A percentile compares a stretch with the other conserved stretches of the same genome.
Conservation (phyloP, 352 stramenopile species). For the Blastocystis sp. region DNA sequence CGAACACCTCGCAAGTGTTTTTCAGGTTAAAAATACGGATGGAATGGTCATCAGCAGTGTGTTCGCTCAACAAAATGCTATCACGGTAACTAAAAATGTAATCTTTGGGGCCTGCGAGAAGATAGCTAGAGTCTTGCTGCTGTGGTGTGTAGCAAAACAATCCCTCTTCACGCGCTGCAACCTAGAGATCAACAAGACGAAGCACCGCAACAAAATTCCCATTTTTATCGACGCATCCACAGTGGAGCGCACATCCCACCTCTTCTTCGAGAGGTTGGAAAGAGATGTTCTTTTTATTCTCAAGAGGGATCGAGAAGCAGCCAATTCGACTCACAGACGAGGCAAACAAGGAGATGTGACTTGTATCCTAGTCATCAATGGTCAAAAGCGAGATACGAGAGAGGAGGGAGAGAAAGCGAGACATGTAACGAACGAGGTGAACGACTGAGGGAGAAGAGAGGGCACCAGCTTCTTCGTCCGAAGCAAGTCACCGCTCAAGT, state of each 20-base stretch:
- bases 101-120: background rate
- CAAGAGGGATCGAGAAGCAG: background rate
- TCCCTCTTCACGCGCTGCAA: background rate
- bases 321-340: background rate
- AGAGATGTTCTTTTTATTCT: background rate
- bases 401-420: background rate
- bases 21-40: conserved; percentile 20
- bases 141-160: background rate
- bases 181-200: background rate
- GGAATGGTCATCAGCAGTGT: background rate
- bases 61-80: background rate
- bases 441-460: background rate
- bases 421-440: background rate
- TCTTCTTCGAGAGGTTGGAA: background rate
- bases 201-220: background rate
- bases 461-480: conserved; percentile 17
- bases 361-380: background rate
- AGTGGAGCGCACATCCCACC: background rate
- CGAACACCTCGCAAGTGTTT: conserved; percentile 15
- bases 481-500: background rate
- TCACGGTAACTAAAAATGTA: background rate
- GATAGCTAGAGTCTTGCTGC: background rate
- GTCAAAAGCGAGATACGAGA: background rate
- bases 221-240: background rate
- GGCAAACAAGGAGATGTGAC: background rate